These are phyloP conservation scores for Aspergillus floridensis DNA, from an alignment of 2,329 filamentous ascomycete species.

Conservation along the genomic window DNA sequence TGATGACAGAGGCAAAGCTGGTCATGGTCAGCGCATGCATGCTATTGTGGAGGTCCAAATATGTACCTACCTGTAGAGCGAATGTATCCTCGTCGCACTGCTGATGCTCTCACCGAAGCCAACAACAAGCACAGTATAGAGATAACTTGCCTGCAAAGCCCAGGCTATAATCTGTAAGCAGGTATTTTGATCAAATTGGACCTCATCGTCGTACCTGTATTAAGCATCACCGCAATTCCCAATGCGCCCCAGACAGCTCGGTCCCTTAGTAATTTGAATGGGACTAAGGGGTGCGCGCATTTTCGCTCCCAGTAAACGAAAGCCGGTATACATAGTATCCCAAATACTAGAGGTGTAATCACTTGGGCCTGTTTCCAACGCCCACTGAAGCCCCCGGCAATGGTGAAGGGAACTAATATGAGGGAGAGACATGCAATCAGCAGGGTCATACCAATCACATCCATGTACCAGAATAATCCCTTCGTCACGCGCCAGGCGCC, in stretches of 20 bases:
- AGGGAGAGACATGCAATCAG: conserved; percentile 53
- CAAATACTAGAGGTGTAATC: conserved; percentile 52
- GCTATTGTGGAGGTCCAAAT: not conserved
- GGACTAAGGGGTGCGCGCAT: conserved; percentile 54
- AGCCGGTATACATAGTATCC: conserved; percentile 48
- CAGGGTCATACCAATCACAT: conserved; percentile 53
- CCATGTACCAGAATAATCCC: conserved; percentile 58
- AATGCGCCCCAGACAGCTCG: conserved; percentile 63
- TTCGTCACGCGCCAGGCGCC: conserved; percentile 38
- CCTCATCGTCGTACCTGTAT: conserved; percentile 25
- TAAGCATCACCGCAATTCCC: conserved; percentile 49
- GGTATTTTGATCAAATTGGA: conserved; percentile 15
- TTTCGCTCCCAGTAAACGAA: conserved; percentile 57
- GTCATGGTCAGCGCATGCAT: conserved; percentile 2
- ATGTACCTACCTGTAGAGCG: conserved; percentile 52
- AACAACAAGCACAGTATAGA: conserved; percentile 62
- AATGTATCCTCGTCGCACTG: conserved; percentile 58
- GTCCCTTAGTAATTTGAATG: conserved; percentile 61
- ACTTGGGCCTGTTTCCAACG: conserved; percentile 54
- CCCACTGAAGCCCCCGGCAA: conserved; percentile 50
- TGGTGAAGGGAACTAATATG: conserved; percentile 57
- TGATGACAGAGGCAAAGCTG: conserved; percentile 55
- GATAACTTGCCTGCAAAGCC: conserved; percentile 63
- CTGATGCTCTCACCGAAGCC: conserved; percentile 59
- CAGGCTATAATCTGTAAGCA: conserved; percentile 41